Base-by-base conservation (phyloP, 164 flowering plant species). In the Liriodendron chinense region DNA sequence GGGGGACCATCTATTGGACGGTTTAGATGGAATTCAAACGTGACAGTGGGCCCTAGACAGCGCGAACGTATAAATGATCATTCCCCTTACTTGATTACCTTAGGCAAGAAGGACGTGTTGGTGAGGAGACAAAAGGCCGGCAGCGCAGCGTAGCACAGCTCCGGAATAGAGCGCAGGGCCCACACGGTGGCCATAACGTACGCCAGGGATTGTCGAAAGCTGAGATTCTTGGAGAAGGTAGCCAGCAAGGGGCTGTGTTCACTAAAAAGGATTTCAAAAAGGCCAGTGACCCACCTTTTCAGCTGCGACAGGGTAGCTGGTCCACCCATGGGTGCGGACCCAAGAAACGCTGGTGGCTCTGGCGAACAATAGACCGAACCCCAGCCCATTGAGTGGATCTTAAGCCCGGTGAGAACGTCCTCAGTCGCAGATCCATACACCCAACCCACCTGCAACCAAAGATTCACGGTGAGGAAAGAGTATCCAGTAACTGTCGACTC, bases 251-350 rank as follows among this genome's bases (percentile, higher is more conserved):
- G 93, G 75, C 75, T 84, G 23, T 77, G 76, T 10, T 26, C 50
- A 72, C 80, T 71, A 75, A 86, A 43, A 1, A 87, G 73, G 61
- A 87, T 78, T 80, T 89, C 93, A 9, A 87, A 77, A 2, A 87
- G 68, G 16, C 96, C 96, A 0, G 86, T 82, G 75, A 83, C 70
- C 96, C 96, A 90, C 74, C 96, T 82, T 76, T 87, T 88, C 68
- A 72, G 76, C 73, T 90, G 94, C 25, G 68, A 69, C 82, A 87
- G 2, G 47, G 80, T n/a, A 0, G 56, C 74, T 0, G 89, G 88
- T 8, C 84, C 84, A 50, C 73, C 77, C 0, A 80, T 2, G 0
- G 94, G 91, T 0, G 89, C 85, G 22, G 85, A 86, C 0, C 96
- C 96, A 0, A 90, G 80, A 69, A 91, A 91, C 0, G 82, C 84